These are phyloP conservation scores for Salix purpurea DNA, from an alignment of 345 rosid species.

Conservation along the genomic window DNA sequence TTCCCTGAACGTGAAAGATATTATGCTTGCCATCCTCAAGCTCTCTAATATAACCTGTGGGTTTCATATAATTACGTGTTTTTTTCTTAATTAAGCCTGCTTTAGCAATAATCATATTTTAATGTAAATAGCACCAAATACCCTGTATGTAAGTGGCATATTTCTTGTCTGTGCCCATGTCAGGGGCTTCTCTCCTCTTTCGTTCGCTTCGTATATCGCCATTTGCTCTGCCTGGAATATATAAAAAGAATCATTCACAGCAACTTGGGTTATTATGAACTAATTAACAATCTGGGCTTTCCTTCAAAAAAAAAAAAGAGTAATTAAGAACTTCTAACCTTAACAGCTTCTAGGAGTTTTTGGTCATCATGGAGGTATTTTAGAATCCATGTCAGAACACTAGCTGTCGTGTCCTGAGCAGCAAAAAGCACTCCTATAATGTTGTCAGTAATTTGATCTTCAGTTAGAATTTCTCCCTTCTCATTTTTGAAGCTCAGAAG, in stretches of 20 bases:
- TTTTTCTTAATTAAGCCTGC: not conserved
- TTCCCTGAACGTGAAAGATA: constrained; percentile 74
- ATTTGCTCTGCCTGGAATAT: constrained; percentile 47
- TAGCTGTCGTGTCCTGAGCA: constrained; percentile 65
- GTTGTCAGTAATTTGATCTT: constrained; percentile 52
- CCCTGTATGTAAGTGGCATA: constrained; percentile 50
- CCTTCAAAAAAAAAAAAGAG: too few relatives aligned
- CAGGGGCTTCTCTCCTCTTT: constrained; percentile 21
- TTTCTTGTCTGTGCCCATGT: constrained; percentile 52
- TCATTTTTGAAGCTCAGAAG: constrained; percentile 34
- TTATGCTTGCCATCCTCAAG: constrained; percentile 66
- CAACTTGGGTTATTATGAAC: not conserved
- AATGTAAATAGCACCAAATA: constrained; percentile 12
- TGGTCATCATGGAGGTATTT: constrained; percentile 48
- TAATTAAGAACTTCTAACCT: constrained; percentile 19
- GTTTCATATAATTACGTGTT: not conserved
- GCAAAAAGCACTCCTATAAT: constrained; percentile 60
- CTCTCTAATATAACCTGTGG: constrained; percentile 61
- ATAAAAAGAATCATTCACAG: not conserved
- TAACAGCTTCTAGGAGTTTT: constrained; percentile 37
- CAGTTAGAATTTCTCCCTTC: constrained; percentile 26
- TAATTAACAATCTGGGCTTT: too few relatives aligned
- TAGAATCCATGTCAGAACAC: constrained; percentile 56
- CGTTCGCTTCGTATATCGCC: constrained; percentile 20
- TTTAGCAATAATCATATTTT: not conserved